Base-by-base conservation (phyloP, 139 green algal species). In the Trebouxia sp. region DNA sequence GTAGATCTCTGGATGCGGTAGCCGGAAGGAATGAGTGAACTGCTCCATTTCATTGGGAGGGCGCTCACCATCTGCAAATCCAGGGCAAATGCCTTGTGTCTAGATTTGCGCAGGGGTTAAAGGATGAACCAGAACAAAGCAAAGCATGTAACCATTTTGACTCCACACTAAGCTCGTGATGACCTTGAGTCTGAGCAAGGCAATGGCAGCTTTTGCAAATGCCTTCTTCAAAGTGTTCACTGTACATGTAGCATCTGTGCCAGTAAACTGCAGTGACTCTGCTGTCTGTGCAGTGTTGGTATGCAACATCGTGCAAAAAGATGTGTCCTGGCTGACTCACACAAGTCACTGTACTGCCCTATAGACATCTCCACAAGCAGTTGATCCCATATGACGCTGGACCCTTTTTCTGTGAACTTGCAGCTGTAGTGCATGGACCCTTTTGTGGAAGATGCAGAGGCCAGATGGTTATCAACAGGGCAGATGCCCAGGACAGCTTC, bases 21-120 rank as follows among this genome's bases (percentile, higher is more conserved):
- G 62, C 12, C 62, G 32, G 62, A 45, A 72, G 35, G 62, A 43
- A 41, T 72, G 62, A 43, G 43, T 43, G 62, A 72, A 72, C 20
- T 35, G 62, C 62, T 72, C 37, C 62, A 72, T 14, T 35, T 72
- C 62, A 28, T 15, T 72, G 62, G 62, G 32, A 45, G 62, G 32
- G 0, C 32, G 62, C 30, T 72, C 62, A 30, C 37, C 43, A 35
- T 72, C 62, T 72, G 62, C 62, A 70, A 24, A 14, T 1, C 7
- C 26, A 1, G 53, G 28, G 6, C 53, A 65, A 6, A n/a, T n/a
- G n/a, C n/a, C n/a, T n/a, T n/a, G n/a, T n/a, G 7, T 65, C 53
- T 65, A 65, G 15, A 35, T 2, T 24, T 30, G 3, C 53, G 32
- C 53, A 65, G n/a, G n/a, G 47, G 47, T 17, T 53, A 53, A 53